A percentile compares a stretch with the other conserved stretches of the same genome.
phyloP scores from a whole-genome alignment of 2,329 filamentous ascomycete species.

The Cercospora citrullina region DNA sequence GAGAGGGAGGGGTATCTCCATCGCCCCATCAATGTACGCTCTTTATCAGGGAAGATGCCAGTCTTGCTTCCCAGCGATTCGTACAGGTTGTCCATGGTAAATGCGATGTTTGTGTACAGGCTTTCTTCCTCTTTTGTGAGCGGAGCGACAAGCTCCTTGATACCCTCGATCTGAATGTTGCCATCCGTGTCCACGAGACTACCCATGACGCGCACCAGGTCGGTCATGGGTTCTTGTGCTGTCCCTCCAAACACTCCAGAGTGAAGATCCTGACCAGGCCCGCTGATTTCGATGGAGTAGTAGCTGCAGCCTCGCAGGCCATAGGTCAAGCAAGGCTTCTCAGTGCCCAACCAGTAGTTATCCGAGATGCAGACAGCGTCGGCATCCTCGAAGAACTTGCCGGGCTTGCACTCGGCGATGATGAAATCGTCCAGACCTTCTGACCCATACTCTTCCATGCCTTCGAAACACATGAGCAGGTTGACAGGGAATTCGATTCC shows the following conservation, averaged over 20 bases:
- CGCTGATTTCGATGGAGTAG: slow-evolving; percentile 87
- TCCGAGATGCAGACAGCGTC: slow-evolving; percentile 98
- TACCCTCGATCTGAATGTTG: slow-evolving; percentile 91
- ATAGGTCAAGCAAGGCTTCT: slow-evolving; percentile 97
- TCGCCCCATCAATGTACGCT: slow-evolving; percentile 88
- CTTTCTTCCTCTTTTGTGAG: slow-evolving; percentile 81
- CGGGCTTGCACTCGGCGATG: slow-evolving; percentile 73
- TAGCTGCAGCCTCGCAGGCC: slow-evolving; percentile 97
- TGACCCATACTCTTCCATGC: slow-evolving; percentile 98
- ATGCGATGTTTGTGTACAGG: slow-evolving; percentile 87
- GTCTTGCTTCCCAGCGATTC: slow-evolving; percentile 89
- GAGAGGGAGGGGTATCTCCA: slow-evolving; percentile 95
- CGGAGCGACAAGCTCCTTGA: slow-evolving; percentile 89
- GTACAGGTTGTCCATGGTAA: slow-evolving; percentile 94
- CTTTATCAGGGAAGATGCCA: slow-evolving; percentile 83
- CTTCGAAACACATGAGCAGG: slow-evolving; percentile 98
- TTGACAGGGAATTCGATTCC: slow-evolving; percentile 95
- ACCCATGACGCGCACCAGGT: slow-evolving; percentile 78
- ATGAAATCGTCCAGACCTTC: slow-evolving; percentile 96
- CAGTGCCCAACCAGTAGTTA: slow-evolving; percentile 99
- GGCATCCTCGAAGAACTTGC: slow-evolving; percentile 86
- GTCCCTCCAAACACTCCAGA: slow-evolving; percentile 96
- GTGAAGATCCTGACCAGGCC: slow-evolving; percentile 90
- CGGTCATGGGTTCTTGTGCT: slow-evolving; percentile 97
- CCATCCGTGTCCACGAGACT: slow-evolving; percentile 85